Evolutionary conservation across 805 yeast genomes (phyloP).

Genomic region (Kodamaea nitidulidarum): DNA sequence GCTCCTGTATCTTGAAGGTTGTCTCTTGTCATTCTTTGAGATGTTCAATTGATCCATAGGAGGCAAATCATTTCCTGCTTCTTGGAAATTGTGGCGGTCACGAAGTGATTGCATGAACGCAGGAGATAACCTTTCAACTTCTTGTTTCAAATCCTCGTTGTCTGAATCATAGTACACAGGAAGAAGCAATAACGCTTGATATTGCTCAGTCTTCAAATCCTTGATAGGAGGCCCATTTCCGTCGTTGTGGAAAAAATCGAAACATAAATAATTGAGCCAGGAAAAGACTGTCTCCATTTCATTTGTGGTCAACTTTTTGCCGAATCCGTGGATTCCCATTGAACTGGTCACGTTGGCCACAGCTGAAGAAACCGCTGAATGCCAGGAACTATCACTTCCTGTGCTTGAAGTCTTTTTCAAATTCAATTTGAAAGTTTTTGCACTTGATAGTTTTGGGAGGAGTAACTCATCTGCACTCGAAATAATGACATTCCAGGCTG

Average conservation of each 20-base stretch:
- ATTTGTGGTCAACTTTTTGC: conserved; percentile 49
- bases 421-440: conserved; percentile 27
- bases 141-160: conserved; percentile 44
- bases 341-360: conserved; percentile 47
- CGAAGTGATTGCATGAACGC: conserved; percentile 47
- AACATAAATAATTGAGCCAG: conserved; percentile 65
- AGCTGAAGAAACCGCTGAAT: conserved; percentile 44
- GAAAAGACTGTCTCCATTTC: conserved; percentile 67
- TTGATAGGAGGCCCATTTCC: conserved; percentile 78
- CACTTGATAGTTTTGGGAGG: conserved; percentile 64
- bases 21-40: conserved; percentile 9
- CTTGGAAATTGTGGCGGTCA: conserved; percentile 44
- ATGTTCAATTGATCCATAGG: conserved; percentile 3
- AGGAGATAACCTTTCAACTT: conserved; percentile 57
- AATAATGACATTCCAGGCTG: conserved; percentile 76
- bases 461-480: conserved; percentile 64
- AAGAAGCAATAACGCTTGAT: conserved; percentile 59
- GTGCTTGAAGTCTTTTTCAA: conserved; percentile 19
- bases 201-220: conserved; percentile 56
- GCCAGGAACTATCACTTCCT: conserved; percentile 25
- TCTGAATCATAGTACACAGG: conserved; percentile 62
- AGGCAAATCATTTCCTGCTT: conserved; percentile 7
- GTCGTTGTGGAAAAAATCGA: conserved; percentile 72
- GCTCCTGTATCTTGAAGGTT: conserved; percentile 36
- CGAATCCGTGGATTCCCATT: conserved; percentile 44